These are phyloP conservation scores for Cylindrodendrum hubeiense DNA, from an alignment of 2,329 filamentous ascomycete species.

Conservation along the genomic window DNA sequence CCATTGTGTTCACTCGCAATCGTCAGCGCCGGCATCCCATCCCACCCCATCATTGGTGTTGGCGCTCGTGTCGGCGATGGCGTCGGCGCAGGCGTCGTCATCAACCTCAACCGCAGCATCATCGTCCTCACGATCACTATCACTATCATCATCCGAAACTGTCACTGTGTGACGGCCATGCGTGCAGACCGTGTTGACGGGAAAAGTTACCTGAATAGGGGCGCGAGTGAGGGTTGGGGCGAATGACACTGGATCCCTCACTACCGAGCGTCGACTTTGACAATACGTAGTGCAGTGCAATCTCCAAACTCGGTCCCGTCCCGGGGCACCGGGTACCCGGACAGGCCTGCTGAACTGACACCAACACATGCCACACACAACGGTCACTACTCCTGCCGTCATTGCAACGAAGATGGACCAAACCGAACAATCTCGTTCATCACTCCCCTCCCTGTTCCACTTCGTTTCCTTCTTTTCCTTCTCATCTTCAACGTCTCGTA, in stretches of 20 bases:
- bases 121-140: background rate
- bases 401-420: background rate
- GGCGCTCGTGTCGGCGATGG: background rate
- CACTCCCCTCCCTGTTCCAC: background rate
- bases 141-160: background rate
- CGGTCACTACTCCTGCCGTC: background rate
- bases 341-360: background rate
- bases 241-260: background rate
- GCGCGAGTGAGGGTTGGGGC: background rate
- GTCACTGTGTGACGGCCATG: background rate
- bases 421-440: background rate
- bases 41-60: background rate
- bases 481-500: background rate
- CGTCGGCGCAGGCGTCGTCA: background rate
- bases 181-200: background rate
- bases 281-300: background rate
- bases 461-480: background rate
- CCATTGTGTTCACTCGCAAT: background rate
- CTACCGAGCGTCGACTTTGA: too few species aligned
- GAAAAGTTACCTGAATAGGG: background rate
- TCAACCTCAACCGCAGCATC: constrained; percentile 5
- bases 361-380: background rate
- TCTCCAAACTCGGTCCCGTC: background rate
- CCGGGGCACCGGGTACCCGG: constrained; percentile 4
- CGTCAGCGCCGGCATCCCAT: background rate